Conservation (phyloP, 2,329 filamentous ascomycete species). For the Clonostachys solani region DNA sequence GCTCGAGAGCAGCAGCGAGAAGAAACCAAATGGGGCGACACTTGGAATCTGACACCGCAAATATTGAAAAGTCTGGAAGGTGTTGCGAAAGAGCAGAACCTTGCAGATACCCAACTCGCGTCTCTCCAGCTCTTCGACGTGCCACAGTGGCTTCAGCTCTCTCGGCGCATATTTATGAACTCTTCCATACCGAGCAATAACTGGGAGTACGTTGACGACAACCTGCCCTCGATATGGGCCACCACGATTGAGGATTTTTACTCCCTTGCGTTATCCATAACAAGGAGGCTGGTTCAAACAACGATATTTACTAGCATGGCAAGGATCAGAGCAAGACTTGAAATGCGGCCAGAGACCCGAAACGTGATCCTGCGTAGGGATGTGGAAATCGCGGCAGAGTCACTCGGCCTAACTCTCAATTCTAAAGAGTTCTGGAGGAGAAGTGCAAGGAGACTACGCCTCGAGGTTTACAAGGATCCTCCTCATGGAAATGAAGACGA, state of each 20-base stretch:
- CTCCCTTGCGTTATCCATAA: constrained; percentile 61
- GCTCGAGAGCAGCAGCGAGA: constrained; percentile 57
- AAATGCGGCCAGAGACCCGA: constrained; percentile 17
- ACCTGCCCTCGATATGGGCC: constrained; percentile 65
- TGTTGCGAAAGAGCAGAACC: constrained; percentile 7
- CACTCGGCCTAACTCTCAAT: constrained; percentile 35
- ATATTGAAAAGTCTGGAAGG: neutral
- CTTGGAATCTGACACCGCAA: constrained; percentile 58
- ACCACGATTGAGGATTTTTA: constrained; percentile 77
- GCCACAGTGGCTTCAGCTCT: constrained; percentile 58
- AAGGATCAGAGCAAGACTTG: constrained; percentile 51
- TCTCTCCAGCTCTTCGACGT: constrained; percentile 56
- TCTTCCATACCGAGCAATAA: constrained; percentile 55
- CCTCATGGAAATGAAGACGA: constrained; percentile 12
- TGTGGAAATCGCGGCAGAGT: constrained; percentile 42
- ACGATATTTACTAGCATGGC: constrained; percentile 68
- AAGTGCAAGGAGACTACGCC: constrained; percentile 41
- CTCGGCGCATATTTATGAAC: constrained; percentile 74
- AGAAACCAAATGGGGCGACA: constrained; percentile 51
- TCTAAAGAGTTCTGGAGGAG: constrained; percentile 38
- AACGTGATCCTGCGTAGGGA: constrained; percentile 35
- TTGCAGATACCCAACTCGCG: constrained; percentile 24
- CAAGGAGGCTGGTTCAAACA: constrained; percentile 65
- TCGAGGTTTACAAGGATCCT: constrained; percentile 36
- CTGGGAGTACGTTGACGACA: constrained; percentile 59